These are phyloP conservation scores for Fusarium sp. DNA, from an alignment of 2,329 filamentous ascomycete species.

Conservation along the genomic window DNA sequence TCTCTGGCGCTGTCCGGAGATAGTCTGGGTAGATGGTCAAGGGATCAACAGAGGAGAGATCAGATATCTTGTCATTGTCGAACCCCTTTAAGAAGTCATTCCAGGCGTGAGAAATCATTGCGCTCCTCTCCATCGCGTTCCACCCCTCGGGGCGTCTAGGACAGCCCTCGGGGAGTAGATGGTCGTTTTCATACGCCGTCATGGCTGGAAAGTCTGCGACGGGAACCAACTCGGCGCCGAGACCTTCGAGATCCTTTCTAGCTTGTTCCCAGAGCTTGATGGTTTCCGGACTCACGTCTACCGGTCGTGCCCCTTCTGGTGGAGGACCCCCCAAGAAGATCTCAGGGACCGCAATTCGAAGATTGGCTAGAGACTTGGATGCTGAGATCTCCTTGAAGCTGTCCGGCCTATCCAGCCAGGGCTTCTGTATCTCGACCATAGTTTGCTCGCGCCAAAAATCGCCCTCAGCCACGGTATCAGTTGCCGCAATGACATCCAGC, in stretches of 20 bases:
- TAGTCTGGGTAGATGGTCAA: conserved; percentile 49
- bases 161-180: conserved; percentile 48
- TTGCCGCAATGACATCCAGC: conserved; percentile 54
- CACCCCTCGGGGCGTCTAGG: conserved; percentile 51
- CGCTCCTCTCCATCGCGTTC: conserved; percentile 48
- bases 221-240: conserved; percentile 2
- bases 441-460: neutral
- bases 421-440: neutral
- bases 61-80: conserved; percentile 12
- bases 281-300: neutral
- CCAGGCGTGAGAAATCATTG: conserved; percentile 31
- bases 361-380: neutral
- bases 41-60: conserved; percentile 53
- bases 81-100: conserved; percentile 20
- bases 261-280: conserved; percentile 5
- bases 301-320: conserved; percentile 33
- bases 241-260: neutral
- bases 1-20: conserved; percentile 13
- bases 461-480: neutral
- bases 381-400: neutral
- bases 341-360: neutral
- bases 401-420: neutral
- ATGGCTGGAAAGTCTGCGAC: conserved; percentile 55
- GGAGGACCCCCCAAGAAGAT: neutral
- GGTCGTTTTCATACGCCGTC: conserved; percentile 58